Percentiles rank a stretch among this genome's conserved stretches.
phyloP scores from a whole-genome alignment of 129 eudicot species.

The Flaveria ramosissima region DNA sequence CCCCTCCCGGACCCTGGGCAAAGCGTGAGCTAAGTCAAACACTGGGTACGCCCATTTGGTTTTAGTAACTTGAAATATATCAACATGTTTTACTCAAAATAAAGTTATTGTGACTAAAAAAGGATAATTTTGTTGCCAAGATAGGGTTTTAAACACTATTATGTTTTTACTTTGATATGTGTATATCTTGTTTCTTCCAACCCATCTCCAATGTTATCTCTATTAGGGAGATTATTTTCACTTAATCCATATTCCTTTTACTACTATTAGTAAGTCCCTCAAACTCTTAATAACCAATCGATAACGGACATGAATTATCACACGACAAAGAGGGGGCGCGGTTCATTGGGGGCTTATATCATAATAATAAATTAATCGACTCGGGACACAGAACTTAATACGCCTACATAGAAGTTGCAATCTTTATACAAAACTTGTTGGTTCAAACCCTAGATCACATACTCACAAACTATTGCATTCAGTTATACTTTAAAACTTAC shows the following conservation, averaged over 20 bases:
- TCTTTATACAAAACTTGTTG: neutral
- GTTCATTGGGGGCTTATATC: neutral
- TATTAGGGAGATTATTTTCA: neutral
- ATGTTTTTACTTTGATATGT: neutral
- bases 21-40: no score
- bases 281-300: neutral
- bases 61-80: no score
- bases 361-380: neutral
- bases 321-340: neutral
- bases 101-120: no score
- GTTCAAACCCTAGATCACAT: no score
- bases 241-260: neutral
- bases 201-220: neutral
- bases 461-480: no score
- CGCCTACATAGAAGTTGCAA: neutral
- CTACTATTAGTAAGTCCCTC: neutral
- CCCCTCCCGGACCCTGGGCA: no score
- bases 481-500: no score
- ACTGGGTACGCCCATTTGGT: no score
- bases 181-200: slow-evolving; percentile 7
- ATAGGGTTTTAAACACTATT: no score
- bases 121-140: no score
- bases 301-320: slow-evolving; percentile 1
- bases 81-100: no score
- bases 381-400: neutral